These are phyloP conservation scores for Tylopilus balloui DNA, from an alignment of 768 basidiomycete genomes.

Conservation along the genomic window DNA sequence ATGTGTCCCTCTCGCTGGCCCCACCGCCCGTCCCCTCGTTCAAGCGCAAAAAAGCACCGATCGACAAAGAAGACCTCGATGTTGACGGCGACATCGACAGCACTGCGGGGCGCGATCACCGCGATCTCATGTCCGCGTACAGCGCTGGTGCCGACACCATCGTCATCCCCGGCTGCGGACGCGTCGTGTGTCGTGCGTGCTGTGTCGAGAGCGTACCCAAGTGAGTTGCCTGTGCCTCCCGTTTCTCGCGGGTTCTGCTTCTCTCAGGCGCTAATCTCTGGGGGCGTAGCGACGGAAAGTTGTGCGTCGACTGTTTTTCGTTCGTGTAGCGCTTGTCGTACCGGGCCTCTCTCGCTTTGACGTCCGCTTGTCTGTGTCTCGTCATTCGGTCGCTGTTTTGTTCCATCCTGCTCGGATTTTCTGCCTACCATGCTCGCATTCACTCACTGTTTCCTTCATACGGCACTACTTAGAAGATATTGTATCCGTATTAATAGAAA, in stretches of 20 bases:
- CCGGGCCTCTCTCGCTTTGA: neutral
- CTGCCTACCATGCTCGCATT: slow-evolving; percentile 7
- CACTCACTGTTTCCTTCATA: neutral
- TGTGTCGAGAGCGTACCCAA: slow-evolving; percentile 34
- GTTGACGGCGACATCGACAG: slow-evolving; percentile 1
- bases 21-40: slow-evolving; percentile 1
- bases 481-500: slow-evolving; percentile 11
- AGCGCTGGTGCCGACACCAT: slow-evolving; percentile 4
- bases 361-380: neutral
- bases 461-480: slow-evolving; percentile 7
- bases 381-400: neutral
- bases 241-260: neutral
- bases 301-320: slow-evolving; percentile 32
- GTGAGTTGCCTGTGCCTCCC: slow-evolving; percentile 21
- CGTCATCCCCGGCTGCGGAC: slow-evolving; percentile 33
- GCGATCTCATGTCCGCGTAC: neutral
- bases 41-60: slow-evolving; percentile 29
- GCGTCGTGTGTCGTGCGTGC: slow-evolving; percentile 33
- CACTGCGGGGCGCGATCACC: neutral
- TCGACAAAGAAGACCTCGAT: slow-evolving; percentile 21
- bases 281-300: slow-evolving; percentile 26
- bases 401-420: neutral
- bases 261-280: slow-evolving; percentile 7
- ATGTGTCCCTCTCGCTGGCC: neutral
- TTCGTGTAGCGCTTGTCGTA: slow-evolving; percentile 12